Conservation (phyloP, 2,329 filamentous ascomycete species). For the Aspergillus proliferans region DNA sequence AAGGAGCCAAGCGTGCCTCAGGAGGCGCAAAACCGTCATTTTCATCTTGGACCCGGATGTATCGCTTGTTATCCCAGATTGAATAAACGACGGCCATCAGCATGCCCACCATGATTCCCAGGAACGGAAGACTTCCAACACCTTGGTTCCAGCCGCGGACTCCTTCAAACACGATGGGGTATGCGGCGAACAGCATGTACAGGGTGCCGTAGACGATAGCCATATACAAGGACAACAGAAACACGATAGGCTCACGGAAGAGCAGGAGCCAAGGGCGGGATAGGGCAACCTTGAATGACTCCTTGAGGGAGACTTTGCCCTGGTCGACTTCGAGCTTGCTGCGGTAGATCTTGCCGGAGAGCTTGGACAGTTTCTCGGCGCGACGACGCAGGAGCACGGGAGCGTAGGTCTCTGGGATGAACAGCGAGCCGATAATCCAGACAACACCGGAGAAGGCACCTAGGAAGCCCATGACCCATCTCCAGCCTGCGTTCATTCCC, state of each 20-base stretch:
- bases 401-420: slow-evolving; percentile 39
- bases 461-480: slow-evolving; percentile 61
- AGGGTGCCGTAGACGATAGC: slow-evolving; percentile 48
- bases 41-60: slow-evolving; percentile 35
- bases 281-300: slow-evolving; percentile 44
- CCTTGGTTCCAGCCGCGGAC: slow-evolving; percentile 44
- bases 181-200: slow-evolving; percentile 50
- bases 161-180: slow-evolving; percentile 45
- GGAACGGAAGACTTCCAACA: slow-evolving; percentile 43
- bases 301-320: slow-evolving; percentile 34
- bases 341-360: slow-evolving; percentile 45
- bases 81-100: slow-evolving; percentile 35
- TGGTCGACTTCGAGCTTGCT: slow-evolving; percentile 37
- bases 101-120: slow-evolving; percentile 43
- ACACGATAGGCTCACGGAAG: slow-evolving; percentile 46
- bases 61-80: slow-evolving; percentile 38
- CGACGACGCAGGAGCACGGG: slow-evolving; percentile 48
- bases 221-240: slow-evolving; percentile 46
- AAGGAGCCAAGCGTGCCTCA: slow-evolving; percentile 50
- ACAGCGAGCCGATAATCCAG: slow-evolving; percentile 36
- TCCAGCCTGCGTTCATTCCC: slow-evolving; percentile 58
- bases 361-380: slow-evolving; percentile 43
- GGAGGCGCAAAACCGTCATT: slow-evolving; percentile 55
- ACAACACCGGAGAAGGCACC: slow-evolving; percentile 58
- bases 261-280: slow-evolving; percentile 45